Conservation (phyloP, 306 rosid genomes). For the Dalbergia cultrata region DNA sequence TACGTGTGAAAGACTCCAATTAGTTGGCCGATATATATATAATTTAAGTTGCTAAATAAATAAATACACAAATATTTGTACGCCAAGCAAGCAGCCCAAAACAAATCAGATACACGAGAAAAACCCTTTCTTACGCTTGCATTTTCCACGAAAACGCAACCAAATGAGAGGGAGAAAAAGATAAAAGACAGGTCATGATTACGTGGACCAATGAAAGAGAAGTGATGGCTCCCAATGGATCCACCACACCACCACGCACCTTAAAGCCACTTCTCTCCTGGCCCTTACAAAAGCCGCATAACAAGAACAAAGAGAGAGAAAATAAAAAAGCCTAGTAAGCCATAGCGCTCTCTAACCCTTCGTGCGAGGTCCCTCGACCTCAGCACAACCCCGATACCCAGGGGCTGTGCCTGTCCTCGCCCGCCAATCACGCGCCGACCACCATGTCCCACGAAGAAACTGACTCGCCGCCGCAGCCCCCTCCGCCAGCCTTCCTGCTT, state of each 20-base stretch:
- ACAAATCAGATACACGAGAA: background rate
- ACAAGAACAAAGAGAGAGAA: background rate
- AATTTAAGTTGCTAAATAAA: background rate
- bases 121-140: too few species aligned
- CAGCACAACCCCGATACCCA: conserved; percentile 59
- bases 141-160: too few species aligned
- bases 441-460: conserved; percentile 51
- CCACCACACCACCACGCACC: conserved; percentile 41
- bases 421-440: background rate
- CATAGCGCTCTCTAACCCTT: conserved; percentile 56
- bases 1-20: background rate
- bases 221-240: conserved; percentile 27
- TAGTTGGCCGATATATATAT: background rate
- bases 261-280: conserved; percentile 16
- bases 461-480: conserved; percentile 23
- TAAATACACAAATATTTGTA: conserved; percentile 31
- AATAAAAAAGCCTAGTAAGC: conserved; percentile 45
- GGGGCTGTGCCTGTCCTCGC: too few species aligned
- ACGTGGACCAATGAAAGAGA: conserved; percentile 69
- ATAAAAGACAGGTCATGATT: conserved; percentile 61
- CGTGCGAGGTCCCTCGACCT: conserved; percentile 92
- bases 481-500: conserved; percentile 37
- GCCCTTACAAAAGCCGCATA: conserved; percentile 25
- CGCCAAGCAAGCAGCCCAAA: conserved; percentile 39
- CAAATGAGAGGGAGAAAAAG: background rate